Evolutionary conservation across 805 yeast species (phyloP), one percentile per base, ranked within the genome.

Genomic region (Ogataea parapolymorpha): DNA sequence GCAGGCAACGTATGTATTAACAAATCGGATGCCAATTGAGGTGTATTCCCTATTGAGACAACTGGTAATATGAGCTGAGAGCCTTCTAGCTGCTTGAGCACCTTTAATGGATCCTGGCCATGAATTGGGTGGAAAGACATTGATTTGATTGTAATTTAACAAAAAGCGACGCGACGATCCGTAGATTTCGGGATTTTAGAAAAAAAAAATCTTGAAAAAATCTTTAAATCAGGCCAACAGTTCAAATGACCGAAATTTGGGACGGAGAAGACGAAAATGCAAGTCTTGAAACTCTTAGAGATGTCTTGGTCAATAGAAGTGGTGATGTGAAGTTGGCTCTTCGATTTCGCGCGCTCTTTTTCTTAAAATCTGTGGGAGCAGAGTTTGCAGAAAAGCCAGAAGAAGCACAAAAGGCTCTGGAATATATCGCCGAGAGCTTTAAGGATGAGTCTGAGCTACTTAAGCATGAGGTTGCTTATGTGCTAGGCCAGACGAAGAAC

Each of bases 401-500:
- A 31, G 72, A 67, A 32, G 95, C 95, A 17, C 67, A 72, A 40
- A 66, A 52, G 39, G 95, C 93, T 37, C 77, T 91, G 40, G 77
- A 84, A 39, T 86, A 87, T 67, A 91, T 93, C 50, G 85, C 89
- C 32, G 90, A 79, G 54, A 82, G 91, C 47, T 93, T 93, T 59
- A 63, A 64, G 28, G 95, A 87, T 59, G 76, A 78, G 38, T 82
- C 95, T 15, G 99, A 95, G 65, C 75, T 93, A 39, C 74, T 93
- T 60, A 95, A 95, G 68, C 99, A 93, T 60, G 99, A 93, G 67
- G 95, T 93, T 41, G 98, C 99, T 6, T 93, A 93, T 58, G 97
- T 91, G 10, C 69, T 93, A 45, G 99, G 99, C 33, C 99, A 93
- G 67, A 90, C 96, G 34, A 82, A 85, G 61, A 90, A 90, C 67